Percentiles rank a stretch among this genome's conserved stretches.
phyloP scores from a whole-genome alignment of 139 green algal species.

The Dunaliella primolecta region DNA sequence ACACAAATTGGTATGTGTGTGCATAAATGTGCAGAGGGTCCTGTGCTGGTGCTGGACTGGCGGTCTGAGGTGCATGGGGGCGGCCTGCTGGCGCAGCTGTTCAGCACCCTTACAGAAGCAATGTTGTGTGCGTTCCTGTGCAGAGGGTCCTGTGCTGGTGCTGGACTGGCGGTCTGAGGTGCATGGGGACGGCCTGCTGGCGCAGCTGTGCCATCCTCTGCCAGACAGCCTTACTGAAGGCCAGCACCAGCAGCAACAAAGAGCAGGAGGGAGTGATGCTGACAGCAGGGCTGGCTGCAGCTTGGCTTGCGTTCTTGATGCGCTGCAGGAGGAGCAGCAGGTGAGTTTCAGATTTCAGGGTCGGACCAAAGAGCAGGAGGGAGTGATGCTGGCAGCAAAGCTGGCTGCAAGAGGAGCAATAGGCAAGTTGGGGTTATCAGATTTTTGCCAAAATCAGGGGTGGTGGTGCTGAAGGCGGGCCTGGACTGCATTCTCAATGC shows the following conservation, averaged over 20 bases:
- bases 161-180: not conserved
- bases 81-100: too few species aligned
- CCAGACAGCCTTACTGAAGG: not conserved
- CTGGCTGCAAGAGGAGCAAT: not conserved
- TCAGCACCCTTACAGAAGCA: too few species aligned
- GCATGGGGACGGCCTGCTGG: not conserved
- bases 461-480: not conserved
- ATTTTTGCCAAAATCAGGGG: not conserved
- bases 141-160: not conserved
- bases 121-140: too few species aligned
- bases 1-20: too few species aligned
- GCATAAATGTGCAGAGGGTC: too few species aligned
- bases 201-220: not conserved
- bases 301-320: not conserved
- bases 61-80: not conserved
- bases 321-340: not conserved
- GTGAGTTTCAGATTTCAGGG: too few species aligned
- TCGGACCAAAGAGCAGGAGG: not conserved
- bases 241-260: not conserved
- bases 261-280: not conserved
- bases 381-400: not conserved
- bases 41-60: not conserved
- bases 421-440: too few species aligned
- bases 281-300: not conserved
- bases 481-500: too few species aligned